Conservation (phyloP, 1,139 yeast genomes). For the Taiozyma sp. region DNA sequence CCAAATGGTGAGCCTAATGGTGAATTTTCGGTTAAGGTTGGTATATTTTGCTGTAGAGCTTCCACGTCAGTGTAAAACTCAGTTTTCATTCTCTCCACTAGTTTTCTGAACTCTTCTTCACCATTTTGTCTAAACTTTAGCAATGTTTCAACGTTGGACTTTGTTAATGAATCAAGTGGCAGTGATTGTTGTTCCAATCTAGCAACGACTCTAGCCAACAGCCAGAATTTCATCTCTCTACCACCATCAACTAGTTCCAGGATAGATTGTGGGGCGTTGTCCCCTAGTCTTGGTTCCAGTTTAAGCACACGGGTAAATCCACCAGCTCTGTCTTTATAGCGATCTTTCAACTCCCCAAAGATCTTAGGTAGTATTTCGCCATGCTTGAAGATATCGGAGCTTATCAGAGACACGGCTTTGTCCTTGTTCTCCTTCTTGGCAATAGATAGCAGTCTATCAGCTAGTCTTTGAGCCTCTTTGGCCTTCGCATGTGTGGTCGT, state of each 20-base stretch:
- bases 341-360: slow-evolving; percentile 54
- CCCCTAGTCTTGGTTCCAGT: slow-evolving; percentile 85
- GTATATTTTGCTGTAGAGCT: slow-evolving; percentile 13
- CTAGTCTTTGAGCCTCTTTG: slow-evolving; percentile 41
- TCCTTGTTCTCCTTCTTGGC: slow-evolving; percentile 28
- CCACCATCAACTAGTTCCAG: slow-evolving; percentile 82
- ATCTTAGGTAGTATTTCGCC: slow-evolving; percentile 52
- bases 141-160: slow-evolving; percentile 52
- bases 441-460: slow-evolving; percentile 19
- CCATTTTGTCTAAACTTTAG: slow-evolving; percentile 45
- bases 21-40: slow-evolving; percentile 10
- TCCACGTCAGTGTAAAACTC: slow-evolving; percentile 41
- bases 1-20: slow-evolving; percentile 15
- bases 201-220: slow-evolving; percentile 77
- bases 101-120: slow-evolving; percentile 46
- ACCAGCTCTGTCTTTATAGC: slow-evolving; percentile 61
- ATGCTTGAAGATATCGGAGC: slow-evolving; percentile 38
- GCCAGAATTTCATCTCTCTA: slow-evolving; percentile 73
- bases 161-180: slow-evolving; percentile 57
- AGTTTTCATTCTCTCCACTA: slow-evolving; percentile 61
- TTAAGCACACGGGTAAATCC: slow-evolving; percentile 87
- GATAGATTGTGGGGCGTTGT: slow-evolving; percentile 87
- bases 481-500: slow-evolving; percentile 72
- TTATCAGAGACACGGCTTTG: slow-evolving; percentile 24
- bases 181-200: slow-evolving; percentile 65